These are phyloP conservation scores for Infundibulicybe gibba DNA, from an alignment of 768 basidiomycete genomes.

Conservation along the genomic window DNA sequence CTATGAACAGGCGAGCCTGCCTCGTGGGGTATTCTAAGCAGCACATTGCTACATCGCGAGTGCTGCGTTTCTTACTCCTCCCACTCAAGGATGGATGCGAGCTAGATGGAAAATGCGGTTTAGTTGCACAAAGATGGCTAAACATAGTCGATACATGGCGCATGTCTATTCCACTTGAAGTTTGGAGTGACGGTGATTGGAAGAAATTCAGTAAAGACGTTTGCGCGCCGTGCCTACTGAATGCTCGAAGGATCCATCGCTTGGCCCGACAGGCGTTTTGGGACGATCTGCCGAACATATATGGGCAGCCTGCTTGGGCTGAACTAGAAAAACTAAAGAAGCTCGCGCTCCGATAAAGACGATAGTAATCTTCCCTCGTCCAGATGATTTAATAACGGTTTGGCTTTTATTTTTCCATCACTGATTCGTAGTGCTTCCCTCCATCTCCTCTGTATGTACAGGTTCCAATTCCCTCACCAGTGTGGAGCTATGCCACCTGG, in stretches of 20 bases:
- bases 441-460: too few relatives aligned
- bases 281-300: constrained; percentile 25
- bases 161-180: constrained; percentile 11
- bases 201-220: constrained; percentile 10
- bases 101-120: constrained; percentile 4
- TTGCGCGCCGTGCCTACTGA: constrained; percentile 6
- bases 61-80: constrained; percentile 9
- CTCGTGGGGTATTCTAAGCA: constrained; percentile 11
- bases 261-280: constrained; percentile 23
- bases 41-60: constrained; percentile 7
- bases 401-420: too few relatives aligned
- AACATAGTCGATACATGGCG: constrained; percentile 2
- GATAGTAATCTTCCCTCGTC: too few relatives aligned
- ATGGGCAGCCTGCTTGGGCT: constrained; percentile 23
- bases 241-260: constrained; percentile 9
- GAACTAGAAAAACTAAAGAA: constrained; percentile 18
- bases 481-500: too few relatives aligned
- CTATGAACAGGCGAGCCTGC: constrained; percentile 9
- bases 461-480: too few relatives aligned
- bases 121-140: constrained; percentile 8
- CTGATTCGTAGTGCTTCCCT: too few relatives aligned
- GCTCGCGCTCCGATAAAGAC: constrained; percentile 3
- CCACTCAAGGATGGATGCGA: constrained; percentile 2
- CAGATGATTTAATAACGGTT: too few relatives aligned
- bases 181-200: constrained; percentile 13